Evolutionary conservation across 2,329 filamentous ascomycete species (phyloP).

Genomic region (Ophiostoma sp.): DNA sequence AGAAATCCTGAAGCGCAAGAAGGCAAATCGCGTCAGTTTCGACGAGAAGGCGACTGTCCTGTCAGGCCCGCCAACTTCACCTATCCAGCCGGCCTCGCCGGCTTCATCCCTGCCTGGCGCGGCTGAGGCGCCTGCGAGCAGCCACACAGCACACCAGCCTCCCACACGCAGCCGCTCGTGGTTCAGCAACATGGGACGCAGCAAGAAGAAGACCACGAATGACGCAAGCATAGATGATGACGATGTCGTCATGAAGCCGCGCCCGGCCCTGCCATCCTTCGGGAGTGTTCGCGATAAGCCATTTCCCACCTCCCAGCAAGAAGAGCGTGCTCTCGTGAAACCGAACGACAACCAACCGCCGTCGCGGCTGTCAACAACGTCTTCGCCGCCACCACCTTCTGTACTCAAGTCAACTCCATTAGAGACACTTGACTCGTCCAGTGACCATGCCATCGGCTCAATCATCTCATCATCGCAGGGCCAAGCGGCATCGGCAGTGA

Average conservation of each 20-base stretch:
- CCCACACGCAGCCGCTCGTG: slow-evolving; percentile 41
- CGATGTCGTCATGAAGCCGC: slow-evolving; percentile 66
- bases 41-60: slow-evolving; percentile 51
- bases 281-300: slow-evolving; percentile 66
- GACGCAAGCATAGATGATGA: slow-evolving; percentile 44
- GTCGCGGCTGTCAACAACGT: not conserved
- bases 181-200: slow-evolving; percentile 46
- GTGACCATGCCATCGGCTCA: slow-evolving; percentile 53
- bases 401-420: slow-evolving; percentile 35
- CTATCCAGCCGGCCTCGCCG: slow-evolving; percentile 3
- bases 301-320: slow-evolving; percentile 41
- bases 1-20: slow-evolving; percentile 44
- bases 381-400: slow-evolving; percentile 25
- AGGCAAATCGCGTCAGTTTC: slow-evolving; percentile 70
- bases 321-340: slow-evolving; percentile 54
- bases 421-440: slow-evolving; percentile 46
- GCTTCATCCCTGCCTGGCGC: slow-evolving; percentile 16
- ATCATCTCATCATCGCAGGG: slow-evolving; percentile 37
- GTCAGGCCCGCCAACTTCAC: slow-evolving; percentile 26
- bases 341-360: slow-evolving; percentile 32
- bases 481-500: slow-evolving; percentile 40
- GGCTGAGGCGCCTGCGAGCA: slow-evolving; percentile 14
- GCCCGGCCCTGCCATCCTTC: slow-evolving; percentile 67
- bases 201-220: slow-evolving; percentile 43
- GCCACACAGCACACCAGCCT: slow-evolving; percentile 10